Base-by-base conservation (phyloP, 805 yeast genomes). In the Millerago galiae region DNA sequence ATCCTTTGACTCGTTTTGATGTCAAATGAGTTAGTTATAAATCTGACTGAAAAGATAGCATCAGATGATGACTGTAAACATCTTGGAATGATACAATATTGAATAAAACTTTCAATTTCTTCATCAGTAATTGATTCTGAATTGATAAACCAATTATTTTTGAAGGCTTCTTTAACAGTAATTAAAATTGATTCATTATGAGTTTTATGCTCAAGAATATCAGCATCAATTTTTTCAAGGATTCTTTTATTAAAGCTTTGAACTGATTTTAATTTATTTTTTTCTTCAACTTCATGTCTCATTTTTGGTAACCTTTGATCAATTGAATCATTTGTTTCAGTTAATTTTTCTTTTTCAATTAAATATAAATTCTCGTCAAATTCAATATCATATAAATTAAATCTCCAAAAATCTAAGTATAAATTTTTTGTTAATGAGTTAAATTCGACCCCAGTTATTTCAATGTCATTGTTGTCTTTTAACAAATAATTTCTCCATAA, bases 21-120 rank as follows among this genome's bases (percentile, higher is more conserved):
- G 0, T 63, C 56, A 42, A 80, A 77, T 15, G 79, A 52, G 35
- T 68, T 63, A 43, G 77, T 71, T 8, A 88, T 48, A 54, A 89
- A 86, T 42, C 70, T 68, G 0, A 84, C 77, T 29, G 79, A 62
- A 56, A 66, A 90, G 0, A 83, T 67, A 0, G 96, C 95, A 63
- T 89, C 97, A 48, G 81, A 75, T 0, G 95, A 79, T 0, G 96
- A 85, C 49, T 83, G 88, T 2, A 83, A 59, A 4, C 81, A 72
- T 49, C 97, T 69, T 10, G 96, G 96, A 11, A 89, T 60, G 7
- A 87, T 52, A 59, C 96, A 87, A 41, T 62, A 59, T 46, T 81
- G 81, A 29, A 87, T 55, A 37, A 87, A 75, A 1, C 55, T 38
- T 25, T 49, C 48, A 11, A 63, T 49, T 31, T 62, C 63, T 5